A percentile compares a stretch with the other conserved stretches of the same genome.
Evolutionary conservation across 495 filamentous ascomycete genomes (phyloP).

Genomic region (Aspergillus ostianus): DNA sequence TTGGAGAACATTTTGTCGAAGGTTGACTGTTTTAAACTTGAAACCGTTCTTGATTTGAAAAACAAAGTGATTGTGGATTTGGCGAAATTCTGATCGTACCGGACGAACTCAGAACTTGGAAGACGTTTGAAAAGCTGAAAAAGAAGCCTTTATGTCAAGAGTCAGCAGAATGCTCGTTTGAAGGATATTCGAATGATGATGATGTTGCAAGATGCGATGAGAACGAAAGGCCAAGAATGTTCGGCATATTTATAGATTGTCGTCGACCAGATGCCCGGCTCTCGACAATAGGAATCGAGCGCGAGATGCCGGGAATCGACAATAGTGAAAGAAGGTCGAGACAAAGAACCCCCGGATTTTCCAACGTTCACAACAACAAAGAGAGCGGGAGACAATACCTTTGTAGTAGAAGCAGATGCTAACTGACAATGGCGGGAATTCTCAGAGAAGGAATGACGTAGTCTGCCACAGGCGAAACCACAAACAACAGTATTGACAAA

Average conservation of each 20-base stretch:
- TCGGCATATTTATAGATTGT: background rate
- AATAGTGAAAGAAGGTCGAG: background rate
- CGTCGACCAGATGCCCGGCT: background rate
- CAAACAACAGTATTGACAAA: conserved; percentile 12
- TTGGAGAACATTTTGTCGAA: conserved; percentile 42
- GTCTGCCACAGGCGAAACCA: conserved; percentile 37
- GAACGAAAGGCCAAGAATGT: background rate
- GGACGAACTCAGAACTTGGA: conserved; percentile 36
- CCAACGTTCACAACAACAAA: background rate
- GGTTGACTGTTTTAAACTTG: conserved; percentile 13
- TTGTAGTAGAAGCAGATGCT: conserved; percentile 9
- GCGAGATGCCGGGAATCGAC: background rate
- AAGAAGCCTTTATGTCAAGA: conserved; percentile 2
- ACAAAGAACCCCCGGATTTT: background rate
- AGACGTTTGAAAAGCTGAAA: conserved; percentile 22
- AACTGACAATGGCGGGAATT: conserved; percentile 10
- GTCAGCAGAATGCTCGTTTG: background rate
- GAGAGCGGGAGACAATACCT: conserved; percentile 13
- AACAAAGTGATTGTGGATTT: conserved; percentile 12
- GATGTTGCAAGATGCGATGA: background rate
- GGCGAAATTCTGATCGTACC: conserved; percentile 37
- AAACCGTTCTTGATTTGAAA: conserved; percentile 27
- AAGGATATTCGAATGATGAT: conserved; percentile 5
- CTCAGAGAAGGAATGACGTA: conserved; percentile 32
- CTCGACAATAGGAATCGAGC: background rate